Base-by-base conservation (phyloP, 139 green algal species). In the Choricystis sp. region DNA sequence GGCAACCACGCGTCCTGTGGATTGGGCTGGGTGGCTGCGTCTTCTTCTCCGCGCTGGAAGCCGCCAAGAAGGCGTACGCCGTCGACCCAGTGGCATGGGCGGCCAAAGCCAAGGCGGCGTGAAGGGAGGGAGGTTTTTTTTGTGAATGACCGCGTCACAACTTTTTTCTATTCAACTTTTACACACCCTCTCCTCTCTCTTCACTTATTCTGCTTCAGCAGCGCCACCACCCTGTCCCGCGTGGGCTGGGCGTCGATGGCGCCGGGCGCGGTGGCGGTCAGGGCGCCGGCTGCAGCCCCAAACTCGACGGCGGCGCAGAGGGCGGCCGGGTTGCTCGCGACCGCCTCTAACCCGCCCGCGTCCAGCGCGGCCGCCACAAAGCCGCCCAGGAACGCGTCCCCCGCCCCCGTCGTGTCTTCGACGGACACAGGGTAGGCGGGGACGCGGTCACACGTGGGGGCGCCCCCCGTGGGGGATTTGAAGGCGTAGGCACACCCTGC, bases 1-100 rank as follows among this genome's bases (percentile, higher is more conserved):
- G 91, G 84, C 77, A 95, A 77, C 90, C 92, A 4, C 78, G 92
- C 16, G 82, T 98, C 40, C 80, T 94, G 26, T 99, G 92, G 92
- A 99, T 99, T 66, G 84, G 74, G 14, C 75, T 99, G 22, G 92
- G 92, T 30, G 88, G 88, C 57, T 90, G 84, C 67, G 82, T 96
- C 14, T 96, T 96, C 73, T 96, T 96, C 81, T 88, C 87, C 1
- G 82, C 78, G 22, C 60, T 89, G 4, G 82, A 89, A 61, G 61
- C 71, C 22, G 57, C 75, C 49, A 85, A 85, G 67, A 79, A 79
- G 63, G 31, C 75, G 5, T 85, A 79, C 65, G 73, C 70, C 1
- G 75, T 75, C 22, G 70, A 76, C 59, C 14, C 60, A 29, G 48
- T 27, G 29, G 40, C 9, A 21, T 52, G 40, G 40, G 40, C 40